Evolutionary conservation across 2,329 filamentous ascomycete genomes (phyloP).

Genomic region (Alternaria consortialis): DNA sequence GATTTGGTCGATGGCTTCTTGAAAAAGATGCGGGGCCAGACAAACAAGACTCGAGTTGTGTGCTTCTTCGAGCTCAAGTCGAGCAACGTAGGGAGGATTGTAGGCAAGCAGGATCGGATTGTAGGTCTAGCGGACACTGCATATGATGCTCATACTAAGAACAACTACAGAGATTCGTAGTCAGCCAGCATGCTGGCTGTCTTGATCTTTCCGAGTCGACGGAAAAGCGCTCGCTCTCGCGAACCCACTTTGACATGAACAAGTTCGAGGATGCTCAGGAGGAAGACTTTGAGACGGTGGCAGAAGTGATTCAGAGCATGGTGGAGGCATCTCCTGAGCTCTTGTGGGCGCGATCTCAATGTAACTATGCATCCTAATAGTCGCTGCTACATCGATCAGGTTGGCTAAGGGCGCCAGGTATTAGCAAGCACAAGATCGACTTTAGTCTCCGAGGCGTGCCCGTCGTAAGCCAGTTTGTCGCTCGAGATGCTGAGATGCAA

Average conservation of each 20-base stretch:
- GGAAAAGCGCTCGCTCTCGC: constrained; percentile 30
- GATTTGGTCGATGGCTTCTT: no score
- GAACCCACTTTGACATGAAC: constrained; percentile 37
- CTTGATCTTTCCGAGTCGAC: constrained; percentile 29
- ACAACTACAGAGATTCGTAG: constrained; percentile 25
- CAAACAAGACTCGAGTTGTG: constrained; percentile 28
- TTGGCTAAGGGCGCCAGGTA: constrained; percentile 5
- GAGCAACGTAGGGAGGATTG: constrained; percentile 39
- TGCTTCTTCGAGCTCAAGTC: constrained; percentile 38
- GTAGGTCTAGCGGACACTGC: constrained; percentile 20
- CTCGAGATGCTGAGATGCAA: constrained; percentile 30
- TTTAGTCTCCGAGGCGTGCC: constrained; percentile 22
- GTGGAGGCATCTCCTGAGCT: constrained; percentile 15
- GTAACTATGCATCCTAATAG: constrained; percentile 21
- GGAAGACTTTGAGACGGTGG: constrained; percentile 34
- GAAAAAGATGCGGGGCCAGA: constrained; percentile 24
- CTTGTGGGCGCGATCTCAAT: constrained; percentile 23
- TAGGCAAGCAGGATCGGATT: constrained; percentile 30
- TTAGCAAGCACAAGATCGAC: constrained; percentile 21
- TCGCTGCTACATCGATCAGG: not conserved
- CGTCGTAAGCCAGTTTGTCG: constrained; percentile 24
- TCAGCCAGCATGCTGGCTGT: constrained; percentile 33
- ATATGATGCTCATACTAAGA: constrained; percentile 1
- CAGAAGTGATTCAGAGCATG: constrained; percentile 29
- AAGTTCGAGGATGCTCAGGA: constrained; percentile 31